Conservation (phyloP, 2,329 filamentous ascomycete species). For the Colletotrichum euphorbiae region DNA sequence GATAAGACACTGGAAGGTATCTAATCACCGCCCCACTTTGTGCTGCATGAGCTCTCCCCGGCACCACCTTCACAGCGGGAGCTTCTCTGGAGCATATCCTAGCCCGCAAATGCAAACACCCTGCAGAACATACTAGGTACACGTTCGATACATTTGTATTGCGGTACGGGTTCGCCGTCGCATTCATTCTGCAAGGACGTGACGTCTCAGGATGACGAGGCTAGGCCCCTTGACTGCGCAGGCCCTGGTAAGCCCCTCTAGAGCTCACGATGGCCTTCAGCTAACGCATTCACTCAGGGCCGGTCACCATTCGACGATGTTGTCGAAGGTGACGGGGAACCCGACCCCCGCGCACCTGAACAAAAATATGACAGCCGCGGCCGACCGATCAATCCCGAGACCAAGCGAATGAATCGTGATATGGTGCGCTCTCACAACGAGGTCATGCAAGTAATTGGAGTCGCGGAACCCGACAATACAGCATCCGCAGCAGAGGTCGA, state of each 20-base stretch:
- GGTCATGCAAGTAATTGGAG: slow-evolving; percentile 72
- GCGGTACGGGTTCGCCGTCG: background rate
- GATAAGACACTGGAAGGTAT: slow-evolving; percentile 22
- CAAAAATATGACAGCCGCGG: slow-evolving; percentile 68
- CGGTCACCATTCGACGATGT: slow-evolving; percentile 71
- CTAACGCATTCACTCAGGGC: slow-evolving; percentile 53
- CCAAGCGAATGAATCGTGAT: slow-evolving; percentile 65
- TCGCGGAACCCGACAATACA: slow-evolving; percentile 67
- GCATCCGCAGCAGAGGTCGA: slow-evolving; percentile 54
- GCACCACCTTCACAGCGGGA: background rate
- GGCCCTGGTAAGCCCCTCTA: slow-evolving; percentile 59
- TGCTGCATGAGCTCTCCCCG: slow-evolving; percentile 22
- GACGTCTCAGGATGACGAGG: slow-evolving; percentile 34
- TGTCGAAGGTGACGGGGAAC: slow-evolving; percentile 60
- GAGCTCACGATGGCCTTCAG: background rate
- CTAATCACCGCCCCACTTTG: slow-evolving; percentile 15
- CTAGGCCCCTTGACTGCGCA: slow-evolving; percentile 66
- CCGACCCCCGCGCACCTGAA: slow-evolving; percentile 52
- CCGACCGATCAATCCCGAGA: slow-evolving; percentile 66
- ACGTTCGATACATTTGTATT: too few species aligned
- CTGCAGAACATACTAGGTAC: background rate
- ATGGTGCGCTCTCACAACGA: slow-evolving; percentile 72
- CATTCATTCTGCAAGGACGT: slow-evolving; percentile 1
- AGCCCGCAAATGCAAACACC: slow-evolving; percentile 25
- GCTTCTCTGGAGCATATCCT: slow-evolving; percentile 1